Evolutionary conservation across 129 eudicot genomes (phyloP).

Genomic region (Deinandra increscens): DNA sequence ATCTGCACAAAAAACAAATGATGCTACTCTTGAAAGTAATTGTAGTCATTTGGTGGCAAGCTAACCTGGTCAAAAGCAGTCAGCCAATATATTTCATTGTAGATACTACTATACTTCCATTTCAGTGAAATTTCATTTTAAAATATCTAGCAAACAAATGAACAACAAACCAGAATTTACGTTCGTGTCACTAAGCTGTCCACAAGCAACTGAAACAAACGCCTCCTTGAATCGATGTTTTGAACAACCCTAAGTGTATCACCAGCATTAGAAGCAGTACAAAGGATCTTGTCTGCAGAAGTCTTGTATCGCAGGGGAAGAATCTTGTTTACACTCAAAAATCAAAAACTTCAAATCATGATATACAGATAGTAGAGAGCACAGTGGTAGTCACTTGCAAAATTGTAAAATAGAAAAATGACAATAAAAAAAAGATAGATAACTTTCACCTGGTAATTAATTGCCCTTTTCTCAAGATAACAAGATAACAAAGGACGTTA

Average conservation of each 20-base stretch:
- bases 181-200: slow-evolving; percentile 67
- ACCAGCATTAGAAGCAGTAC: slow-evolving; percentile 14
- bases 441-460: slow-evolving; percentile 84
- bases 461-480: slow-evolving; percentile 65
- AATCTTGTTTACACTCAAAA: no score
- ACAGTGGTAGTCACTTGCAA: no score
- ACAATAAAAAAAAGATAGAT: slow-evolving; percentile 3
- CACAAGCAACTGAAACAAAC: slow-evolving; percentile 71
- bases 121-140: neutral
- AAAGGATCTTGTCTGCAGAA: no score
- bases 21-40: slow-evolving; percentile 29
- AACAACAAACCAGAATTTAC: slow-evolving; percentile 17
- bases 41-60: slow-evolving; percentile 11
- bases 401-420: neutral
- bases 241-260: slow-evolving; percentile 28
- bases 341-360: no score
- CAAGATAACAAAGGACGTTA: slow-evolving; percentile 74
- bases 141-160: neutral
- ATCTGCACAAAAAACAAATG: slow-evolving; percentile 33
- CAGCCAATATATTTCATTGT: slow-evolving; percentile 8
- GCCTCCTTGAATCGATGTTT: slow-evolving; percentile 57
- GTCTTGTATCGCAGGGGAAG: no score
- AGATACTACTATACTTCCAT: neutral
- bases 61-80: no score
- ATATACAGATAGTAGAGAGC: no score